Evolutionary conservation across 495 filamentous ascomycete species (phyloP).

Genomic region (Penicillium egyptiacum): DNA sequence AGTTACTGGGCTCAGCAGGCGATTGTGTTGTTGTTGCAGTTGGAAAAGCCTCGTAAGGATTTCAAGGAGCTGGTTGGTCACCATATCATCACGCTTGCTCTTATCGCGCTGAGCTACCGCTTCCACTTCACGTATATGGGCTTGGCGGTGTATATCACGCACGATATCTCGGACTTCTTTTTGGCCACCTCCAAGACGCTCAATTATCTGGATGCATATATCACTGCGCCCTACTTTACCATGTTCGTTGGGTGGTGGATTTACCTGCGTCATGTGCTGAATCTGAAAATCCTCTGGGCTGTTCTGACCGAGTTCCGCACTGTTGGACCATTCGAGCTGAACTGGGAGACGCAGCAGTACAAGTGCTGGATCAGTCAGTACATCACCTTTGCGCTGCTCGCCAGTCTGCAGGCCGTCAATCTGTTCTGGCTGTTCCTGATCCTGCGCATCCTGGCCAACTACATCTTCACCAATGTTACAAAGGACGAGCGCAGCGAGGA

Average conservation of each 20-base stretch:
- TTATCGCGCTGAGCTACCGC: conserved; percentile 88
- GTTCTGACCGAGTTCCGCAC: conserved; percentile 85
- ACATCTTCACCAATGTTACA: conserved; percentile 49
- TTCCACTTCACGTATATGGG: conserved; percentile 99
- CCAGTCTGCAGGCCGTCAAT: conserved; percentile 75
- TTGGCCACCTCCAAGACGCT: conserved; percentile 92
- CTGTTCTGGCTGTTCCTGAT: conserved; percentile 88
- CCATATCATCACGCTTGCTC: conserved; percentile 86
- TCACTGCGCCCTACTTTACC: conserved; percentile 80
- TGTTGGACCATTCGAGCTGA: conserved; percentile 81
- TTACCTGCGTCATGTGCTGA: conserved; percentile 90
- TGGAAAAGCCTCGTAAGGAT: conserved; percentile 96
- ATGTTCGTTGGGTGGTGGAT: conserved; percentile 83
- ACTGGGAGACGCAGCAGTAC: conserved; percentile 83
- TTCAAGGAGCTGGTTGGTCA: conserved; percentile 94
- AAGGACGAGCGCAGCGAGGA: conserved; percentile 63
- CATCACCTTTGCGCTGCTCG: conserved; percentile 70
- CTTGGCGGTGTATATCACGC: conserved; percentile 94
- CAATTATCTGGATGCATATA: conserved; percentile 81
- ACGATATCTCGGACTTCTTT: conserved; percentile 97
- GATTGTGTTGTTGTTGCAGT: conserved; percentile 80
- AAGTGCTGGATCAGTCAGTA: conserved; percentile 75
- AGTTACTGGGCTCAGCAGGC: conserved; percentile 96
- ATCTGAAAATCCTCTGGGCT: conserved; percentile 82
- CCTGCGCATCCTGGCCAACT: conserved; percentile 65